Evolutionary conservation across 306 rosid species (phyloP).

Genomic region (Castanospermum australe): DNA sequence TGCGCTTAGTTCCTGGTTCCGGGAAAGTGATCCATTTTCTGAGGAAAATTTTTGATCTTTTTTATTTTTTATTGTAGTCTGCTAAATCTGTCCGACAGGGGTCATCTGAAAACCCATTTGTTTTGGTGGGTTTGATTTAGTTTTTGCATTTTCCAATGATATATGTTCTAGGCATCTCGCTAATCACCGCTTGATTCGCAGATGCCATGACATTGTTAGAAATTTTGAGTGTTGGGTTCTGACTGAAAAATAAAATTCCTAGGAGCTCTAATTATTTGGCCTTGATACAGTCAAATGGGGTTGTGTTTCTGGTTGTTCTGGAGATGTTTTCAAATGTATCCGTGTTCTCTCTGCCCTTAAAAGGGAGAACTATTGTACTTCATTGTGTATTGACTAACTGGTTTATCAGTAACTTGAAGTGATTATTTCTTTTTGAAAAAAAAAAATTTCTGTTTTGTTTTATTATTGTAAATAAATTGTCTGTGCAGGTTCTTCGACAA

Average conservation of each 20-base stretch:
- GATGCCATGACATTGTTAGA: neutral
- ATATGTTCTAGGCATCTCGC: neutral
- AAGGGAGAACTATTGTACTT: no score
- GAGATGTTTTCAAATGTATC: no score
- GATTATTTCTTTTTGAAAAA: neutral
- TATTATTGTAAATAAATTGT: neutral
- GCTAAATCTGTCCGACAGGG: neutral
- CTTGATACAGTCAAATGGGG: no score
- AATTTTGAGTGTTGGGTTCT: no score
- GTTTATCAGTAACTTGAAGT: neutral
- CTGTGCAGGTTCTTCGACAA: conserved; percentile 13
- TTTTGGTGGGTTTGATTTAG: neutral
- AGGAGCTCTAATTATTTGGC: no score
- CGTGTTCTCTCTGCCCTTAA: no score
- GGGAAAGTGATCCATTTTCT: neutral
- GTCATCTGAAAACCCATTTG: neutral
- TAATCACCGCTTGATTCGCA: neutral
- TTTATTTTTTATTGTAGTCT: neutral
- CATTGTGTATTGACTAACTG: neutral
- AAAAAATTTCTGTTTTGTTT: neutral
- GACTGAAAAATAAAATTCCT: no score
- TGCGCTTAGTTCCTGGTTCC: no score
- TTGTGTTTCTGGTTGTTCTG: no score
- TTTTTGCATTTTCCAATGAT: neutral
- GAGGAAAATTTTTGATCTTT: neutral